These are phyloP conservation scores for Apiotrichum gamsii DNA, from an alignment of 1,284 basidiomycete genomes.

Conservation along the genomic window DNA sequence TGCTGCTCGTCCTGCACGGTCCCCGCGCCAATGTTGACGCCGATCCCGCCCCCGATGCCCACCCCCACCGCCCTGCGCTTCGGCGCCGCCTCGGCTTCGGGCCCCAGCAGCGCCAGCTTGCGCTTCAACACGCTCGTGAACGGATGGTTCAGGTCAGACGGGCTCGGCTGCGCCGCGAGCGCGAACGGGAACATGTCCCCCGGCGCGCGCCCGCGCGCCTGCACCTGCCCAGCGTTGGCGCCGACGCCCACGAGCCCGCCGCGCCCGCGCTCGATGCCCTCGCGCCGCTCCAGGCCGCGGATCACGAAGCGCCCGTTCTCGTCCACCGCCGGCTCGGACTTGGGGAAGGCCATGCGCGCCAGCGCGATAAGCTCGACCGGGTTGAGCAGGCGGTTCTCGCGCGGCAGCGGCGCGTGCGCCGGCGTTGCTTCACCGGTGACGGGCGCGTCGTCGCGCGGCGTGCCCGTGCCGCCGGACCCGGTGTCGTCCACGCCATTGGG, in stretches of 20 bases:
- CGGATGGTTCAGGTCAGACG: slow-evolving; percentile 25
- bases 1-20: neutral
- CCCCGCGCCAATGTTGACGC: too few relatives aligned
- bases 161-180: slow-evolving; percentile 18
- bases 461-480: neutral
- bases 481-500: neutral
- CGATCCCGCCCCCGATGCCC: neutral
- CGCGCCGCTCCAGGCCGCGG: slow-evolving; percentile 31
- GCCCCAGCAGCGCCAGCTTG: slow-evolving; percentile 24
- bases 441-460: neutral
- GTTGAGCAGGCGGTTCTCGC: slow-evolving; percentile 31
- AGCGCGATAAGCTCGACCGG: slow-evolving; percentile 41
- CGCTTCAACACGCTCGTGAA: slow-evolving; percentile 31
- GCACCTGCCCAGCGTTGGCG: too few relatives aligned
- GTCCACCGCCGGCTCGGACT: slow-evolving; percentile 34
- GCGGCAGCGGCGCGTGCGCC: too few relatives aligned
- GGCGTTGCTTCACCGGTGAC: too few relatives aligned
- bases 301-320: slow-evolving; percentile 36
- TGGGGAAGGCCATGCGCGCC: slow-evolving; percentile 40
- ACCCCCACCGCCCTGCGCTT: neutral
- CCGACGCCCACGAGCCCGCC: neutral
- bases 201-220: too few relatives aligned
- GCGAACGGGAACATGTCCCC: slow-evolving; percentile 45
- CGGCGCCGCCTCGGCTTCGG: slow-evolving; percentile 14
- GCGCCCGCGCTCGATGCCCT: slow-evolving; percentile 28